A percentile compares a stretch with the other conserved stretches of the same genome.
These are phyloP conservation scores for Neoboletus subvelutipes DNA, from an alignment of 768 basidiomycete species.

Conservation along the genomic window DNA sequence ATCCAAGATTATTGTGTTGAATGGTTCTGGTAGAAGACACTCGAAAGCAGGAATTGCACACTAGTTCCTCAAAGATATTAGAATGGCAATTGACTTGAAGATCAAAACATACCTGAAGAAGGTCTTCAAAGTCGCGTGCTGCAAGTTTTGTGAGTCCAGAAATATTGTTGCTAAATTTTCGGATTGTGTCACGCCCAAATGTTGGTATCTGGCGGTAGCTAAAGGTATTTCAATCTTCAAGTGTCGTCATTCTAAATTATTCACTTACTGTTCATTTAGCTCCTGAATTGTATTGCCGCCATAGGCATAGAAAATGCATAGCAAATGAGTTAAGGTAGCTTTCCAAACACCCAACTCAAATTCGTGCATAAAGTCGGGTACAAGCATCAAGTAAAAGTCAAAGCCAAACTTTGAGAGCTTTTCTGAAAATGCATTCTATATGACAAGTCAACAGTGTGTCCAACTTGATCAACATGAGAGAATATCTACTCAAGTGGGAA, in stretches of 20 bases:
- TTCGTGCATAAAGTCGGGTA: slow-evolving; percentile 35
- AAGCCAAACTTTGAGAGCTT: slow-evolving; percentile 20
- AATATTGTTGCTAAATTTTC: slow-evolving; percentile 32
- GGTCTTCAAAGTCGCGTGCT: slow-evolving; percentile 39
- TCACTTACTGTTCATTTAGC: slow-evolving; percentile 26
- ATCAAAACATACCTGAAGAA: slow-evolving; percentile 27
- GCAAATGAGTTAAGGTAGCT: neutral
- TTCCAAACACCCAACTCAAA: slow-evolving; percentile 39
- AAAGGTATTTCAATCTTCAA: neutral
- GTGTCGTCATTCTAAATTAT: neutral
- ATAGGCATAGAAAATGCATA: neutral
- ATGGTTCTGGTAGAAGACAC: neutral
- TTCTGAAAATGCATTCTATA: slow-evolving; percentile 35
- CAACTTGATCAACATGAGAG: too few relatives aligned
- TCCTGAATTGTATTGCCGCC: neutral
- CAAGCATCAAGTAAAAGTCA: slow-evolving; percentile 27
- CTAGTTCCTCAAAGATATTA: too few relatives aligned
- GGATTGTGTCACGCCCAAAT: slow-evolving; percentile 35
- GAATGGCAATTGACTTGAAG: too few relatives aligned
- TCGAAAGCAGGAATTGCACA: neutral
- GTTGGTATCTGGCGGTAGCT: slow-evolving; percentile 18
- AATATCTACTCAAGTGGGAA: neutral
- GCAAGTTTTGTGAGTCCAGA: slow-evolving; percentile 36
- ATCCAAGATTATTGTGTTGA: neutral
- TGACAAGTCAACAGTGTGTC: too few relatives aligned